A percentile compares a stretch with the other conserved stretches of the same genome.
phyloP scores from a whole-genome alignment of 148 eudicot species.

The Rhododendron vialii region DNA sequence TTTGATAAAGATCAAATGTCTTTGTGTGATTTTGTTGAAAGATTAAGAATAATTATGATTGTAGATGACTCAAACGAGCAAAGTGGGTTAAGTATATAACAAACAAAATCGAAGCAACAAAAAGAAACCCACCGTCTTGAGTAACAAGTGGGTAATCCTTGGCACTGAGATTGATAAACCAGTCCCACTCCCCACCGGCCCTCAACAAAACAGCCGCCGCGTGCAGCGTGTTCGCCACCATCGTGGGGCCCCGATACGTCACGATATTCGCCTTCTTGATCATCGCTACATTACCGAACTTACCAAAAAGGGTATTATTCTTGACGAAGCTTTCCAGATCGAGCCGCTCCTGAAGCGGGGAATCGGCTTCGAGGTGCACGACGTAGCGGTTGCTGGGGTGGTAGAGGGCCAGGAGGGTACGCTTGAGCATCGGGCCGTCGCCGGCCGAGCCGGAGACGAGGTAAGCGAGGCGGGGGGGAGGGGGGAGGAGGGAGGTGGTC shows the following conservation, averaged over 20 bases:
- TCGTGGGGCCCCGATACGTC: constrained; percentile 85
- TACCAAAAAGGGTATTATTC: constrained; percentile 25
- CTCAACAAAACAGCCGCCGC: constrained; percentile 78
- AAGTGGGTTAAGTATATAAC: not conserved
- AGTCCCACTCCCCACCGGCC: constrained; percentile 82
- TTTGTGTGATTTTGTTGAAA: no score
- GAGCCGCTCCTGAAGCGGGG: constrained; percentile 48
- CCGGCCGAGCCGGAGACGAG: constrained; percentile 76
- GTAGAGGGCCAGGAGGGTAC: constrained; percentile 69
- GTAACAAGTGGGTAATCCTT: constrained; percentile 92
- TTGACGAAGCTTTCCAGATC: constrained; percentile 37
- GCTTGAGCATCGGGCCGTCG: constrained; percentile 46
- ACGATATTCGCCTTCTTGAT: constrained; percentile 83
- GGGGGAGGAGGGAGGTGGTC: constrained; percentile 25
- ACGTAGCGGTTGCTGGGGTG: constrained; percentile 74
- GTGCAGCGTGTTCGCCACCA: constrained; percentile 91
- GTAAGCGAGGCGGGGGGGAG: constrained; percentile 80
- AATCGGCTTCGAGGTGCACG: constrained; percentile 74
- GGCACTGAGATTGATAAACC: constrained; percentile 96
- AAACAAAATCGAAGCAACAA: not conserved
- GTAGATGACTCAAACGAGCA: no score
- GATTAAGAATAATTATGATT: no score
- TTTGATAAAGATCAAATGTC: no score
- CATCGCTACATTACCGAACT: constrained; percentile 65
- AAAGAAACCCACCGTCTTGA: constrained; percentile 60